Percentiles rank a stretch among this genome's conserved stretches.
These are phyloP conservation scores for Kwoniella newhampshirensis DNA, from an alignment of 768 basidiomycete species.

Conservation along the genomic window DNA sequence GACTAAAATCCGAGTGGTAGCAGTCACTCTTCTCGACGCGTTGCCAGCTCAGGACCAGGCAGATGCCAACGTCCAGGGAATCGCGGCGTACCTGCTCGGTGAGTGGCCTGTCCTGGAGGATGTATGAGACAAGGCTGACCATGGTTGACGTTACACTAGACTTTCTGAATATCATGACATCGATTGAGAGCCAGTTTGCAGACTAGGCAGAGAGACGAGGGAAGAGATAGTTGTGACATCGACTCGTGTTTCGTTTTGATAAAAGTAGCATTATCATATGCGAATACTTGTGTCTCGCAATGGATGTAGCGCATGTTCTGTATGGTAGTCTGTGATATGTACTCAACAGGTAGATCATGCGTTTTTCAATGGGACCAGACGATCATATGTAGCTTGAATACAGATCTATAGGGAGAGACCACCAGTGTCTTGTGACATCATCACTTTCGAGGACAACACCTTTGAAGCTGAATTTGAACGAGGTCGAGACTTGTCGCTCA, in stretches of 20 bases:
- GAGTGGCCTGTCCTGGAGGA: neutral
- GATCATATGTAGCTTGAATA: neutral
- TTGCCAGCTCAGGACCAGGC: slow-evolving; percentile 27
- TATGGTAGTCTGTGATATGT: neutral
- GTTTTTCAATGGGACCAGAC: neutral
- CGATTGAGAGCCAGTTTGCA: slow-evolving; percentile 34
- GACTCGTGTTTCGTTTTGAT: too few relatives aligned
- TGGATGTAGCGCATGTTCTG: neutral
- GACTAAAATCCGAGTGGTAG: slow-evolving; percentile 34
- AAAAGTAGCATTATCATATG: too few relatives aligned
- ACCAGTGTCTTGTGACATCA: too few relatives aligned
- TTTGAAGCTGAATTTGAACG: too few relatives aligned
- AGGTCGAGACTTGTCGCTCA: too few relatives aligned
- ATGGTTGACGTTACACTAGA: slow-evolving; percentile 7
- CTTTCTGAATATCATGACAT: slow-evolving; percentile 40
- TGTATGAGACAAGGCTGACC: neutral
- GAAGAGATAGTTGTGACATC: too few relatives aligned
- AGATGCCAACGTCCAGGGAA: slow-evolving; percentile 31
- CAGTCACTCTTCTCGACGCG: slow-evolving; percentile 36
- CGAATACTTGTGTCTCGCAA: too few relatives aligned
- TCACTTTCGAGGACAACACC: too few relatives aligned
- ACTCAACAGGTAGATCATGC: neutral
- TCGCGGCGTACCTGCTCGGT: slow-evolving; percentile 35
- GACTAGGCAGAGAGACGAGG: slow-evolving; percentile 13
- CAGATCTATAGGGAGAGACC: too few relatives aligned